A percentile compares a stretch with the other conserved stretches of the same genome.
Evolutionary conservation across 1,139 yeast genomes (phyloP).

Genomic region (Geotrichum aggregatum): DNA sequence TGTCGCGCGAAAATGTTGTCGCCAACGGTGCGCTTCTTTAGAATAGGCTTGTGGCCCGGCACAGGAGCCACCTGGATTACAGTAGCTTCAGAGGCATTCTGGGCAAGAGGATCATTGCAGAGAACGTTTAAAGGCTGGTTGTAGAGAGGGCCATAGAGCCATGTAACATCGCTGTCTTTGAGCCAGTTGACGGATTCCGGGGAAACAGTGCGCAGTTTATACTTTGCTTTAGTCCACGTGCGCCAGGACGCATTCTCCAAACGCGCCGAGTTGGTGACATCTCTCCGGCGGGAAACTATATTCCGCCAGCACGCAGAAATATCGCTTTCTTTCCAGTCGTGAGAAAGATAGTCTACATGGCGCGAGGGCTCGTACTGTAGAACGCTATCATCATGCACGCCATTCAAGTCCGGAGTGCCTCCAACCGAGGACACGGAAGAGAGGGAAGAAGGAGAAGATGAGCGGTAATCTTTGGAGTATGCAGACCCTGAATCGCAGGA

Average conservation of each 20-base stretch:
- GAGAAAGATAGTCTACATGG: slow-evolving; percentile 92
- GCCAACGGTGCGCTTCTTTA: slow-evolving; percentile 74
- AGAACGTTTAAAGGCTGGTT: slow-evolving; percentile 43
- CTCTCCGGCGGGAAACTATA: slow-evolving; percentile 71
- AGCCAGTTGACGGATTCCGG: slow-evolving; percentile 80
- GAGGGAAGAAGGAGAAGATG: slow-evolving; percentile 24
- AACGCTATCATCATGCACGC: slow-evolving; percentile 71
- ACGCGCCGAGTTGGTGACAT: slow-evolving; percentile 54
- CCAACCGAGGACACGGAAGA: slow-evolving; percentile 21
- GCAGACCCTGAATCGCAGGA: slow-evolving; percentile 8
- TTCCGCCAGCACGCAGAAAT: slow-evolving; percentile 94
- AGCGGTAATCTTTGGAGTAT: slow-evolving; percentile 9
- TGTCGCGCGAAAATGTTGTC: slow-evolving; percentile 59
- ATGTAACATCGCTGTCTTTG: slow-evolving; percentile 76
- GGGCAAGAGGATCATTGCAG: slow-evolving; percentile 27
- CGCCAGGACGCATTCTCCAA: slow-evolving; percentile 84
- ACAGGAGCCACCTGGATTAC: slow-evolving; percentile 14
- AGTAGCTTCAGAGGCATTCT: neutral
- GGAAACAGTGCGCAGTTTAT: slow-evolving; percentile 64
- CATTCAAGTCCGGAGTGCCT: slow-evolving; percentile 40
- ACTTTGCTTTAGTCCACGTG: slow-evolving; percentile 80
- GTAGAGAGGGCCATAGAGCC: slow-evolving; percentile 81
- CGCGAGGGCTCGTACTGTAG: slow-evolving; percentile 74
- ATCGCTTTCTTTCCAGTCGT: slow-evolving; percentile 92
- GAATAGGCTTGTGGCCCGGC: slow-evolving; percentile 61